A percentile compares a stretch with the other conserved stretches of the same genome.
phyloP scores from a whole-genome alignment of 192 early-diverging fungal genomes.

The Oehlia diaphana region DNA sequence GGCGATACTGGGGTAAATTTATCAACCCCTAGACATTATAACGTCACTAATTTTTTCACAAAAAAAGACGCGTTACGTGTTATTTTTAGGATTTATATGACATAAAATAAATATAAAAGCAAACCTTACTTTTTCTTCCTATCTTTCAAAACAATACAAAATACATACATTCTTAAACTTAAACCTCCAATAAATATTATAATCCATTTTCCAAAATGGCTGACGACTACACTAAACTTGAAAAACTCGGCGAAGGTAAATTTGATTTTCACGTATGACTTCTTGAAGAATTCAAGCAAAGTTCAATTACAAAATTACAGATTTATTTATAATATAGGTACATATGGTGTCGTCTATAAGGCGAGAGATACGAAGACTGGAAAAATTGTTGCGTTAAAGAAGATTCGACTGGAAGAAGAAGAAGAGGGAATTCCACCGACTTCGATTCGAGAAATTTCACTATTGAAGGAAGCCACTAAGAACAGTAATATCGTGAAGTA shows the following conservation, averaged over 20 bases:
- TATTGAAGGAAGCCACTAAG: slow-evolving; percentile 74
- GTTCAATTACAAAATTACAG: neutral
- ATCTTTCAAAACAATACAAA: too few relatives aligned
- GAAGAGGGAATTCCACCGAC: slow-evolving; percentile 71
- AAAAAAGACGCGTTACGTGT: too few relatives aligned
- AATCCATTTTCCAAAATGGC: neutral
- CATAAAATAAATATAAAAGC: too few relatives aligned
- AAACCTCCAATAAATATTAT: too few relatives aligned
- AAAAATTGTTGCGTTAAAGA: slow-evolving; percentile 69
- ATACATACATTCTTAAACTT: too few relatives aligned
- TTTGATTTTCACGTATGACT: neutral
- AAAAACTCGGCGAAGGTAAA: slow-evolving; percentile 64
- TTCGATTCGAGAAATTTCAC: slow-evolving; percentile 75
- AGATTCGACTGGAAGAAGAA: slow-evolving; percentile 66
- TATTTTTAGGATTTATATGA: too few relatives aligned
- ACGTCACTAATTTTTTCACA: too few relatives aligned
- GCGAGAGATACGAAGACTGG: slow-evolving; percentile 58
- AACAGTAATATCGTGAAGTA: slow-evolving; percentile 69
- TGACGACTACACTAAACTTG: slow-evolving; percentile 65
- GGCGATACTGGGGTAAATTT: too few relatives aligned
- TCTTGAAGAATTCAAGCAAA: neutral
- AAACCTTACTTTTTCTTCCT: too few relatives aligned
- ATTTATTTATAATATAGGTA: slow-evolving; percentile 47
- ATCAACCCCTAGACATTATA: too few relatives aligned
- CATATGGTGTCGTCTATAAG: slow-evolving; percentile 82